Evolutionary conservation across 257 asterid genomes (phyloP).

Genomic region (Perilla frutescens): DNA sequence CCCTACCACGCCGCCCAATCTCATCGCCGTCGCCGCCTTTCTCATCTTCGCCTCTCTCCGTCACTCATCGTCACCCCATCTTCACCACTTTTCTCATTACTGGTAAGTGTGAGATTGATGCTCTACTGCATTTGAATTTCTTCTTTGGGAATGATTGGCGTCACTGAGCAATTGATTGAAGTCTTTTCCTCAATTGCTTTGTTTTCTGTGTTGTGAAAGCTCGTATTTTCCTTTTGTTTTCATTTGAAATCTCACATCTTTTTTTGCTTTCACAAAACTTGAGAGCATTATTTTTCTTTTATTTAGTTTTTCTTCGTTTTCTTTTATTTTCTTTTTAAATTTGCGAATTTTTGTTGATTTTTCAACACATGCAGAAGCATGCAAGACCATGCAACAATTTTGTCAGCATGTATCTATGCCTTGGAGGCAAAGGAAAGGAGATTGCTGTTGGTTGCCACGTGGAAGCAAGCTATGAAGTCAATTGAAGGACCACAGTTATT

Average conservation of each 20-base stretch:
- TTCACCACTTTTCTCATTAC: too few relatives aligned
- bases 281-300: constrained; percentile 25
- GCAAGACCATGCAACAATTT: too few relatives aligned
- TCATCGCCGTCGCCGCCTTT: too few relatives aligned
- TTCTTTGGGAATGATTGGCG: constrained; percentile 33
- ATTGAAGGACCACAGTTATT: too few relatives aligned
- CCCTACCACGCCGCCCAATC: too few relatives aligned
- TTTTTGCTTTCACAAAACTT: constrained; percentile 23
- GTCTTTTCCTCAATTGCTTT: constrained; percentile 34
- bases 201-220: constrained; percentile 48
- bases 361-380: too few relatives aligned
- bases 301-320: neutral
- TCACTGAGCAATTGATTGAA: constrained; percentile 19
- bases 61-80: too few relatives aligned
- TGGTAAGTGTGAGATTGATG: constrained; percentile 43
- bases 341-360: neutral
- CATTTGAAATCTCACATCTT: constrained; percentile 22
- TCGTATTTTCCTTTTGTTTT: constrained; percentile 28
- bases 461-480: too few relatives aligned
- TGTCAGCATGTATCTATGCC: too few relatives aligned
- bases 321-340: neutral
- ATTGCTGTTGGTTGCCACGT: too few relatives aligned
- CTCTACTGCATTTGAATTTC: constrained; percentile 26
- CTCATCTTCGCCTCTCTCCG: too few relatives aligned
- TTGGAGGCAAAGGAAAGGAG: too few relatives aligned